Conservation (phyloP, 768 basidiomycete genomes). For the Leccinum aurantiacum region DNA sequence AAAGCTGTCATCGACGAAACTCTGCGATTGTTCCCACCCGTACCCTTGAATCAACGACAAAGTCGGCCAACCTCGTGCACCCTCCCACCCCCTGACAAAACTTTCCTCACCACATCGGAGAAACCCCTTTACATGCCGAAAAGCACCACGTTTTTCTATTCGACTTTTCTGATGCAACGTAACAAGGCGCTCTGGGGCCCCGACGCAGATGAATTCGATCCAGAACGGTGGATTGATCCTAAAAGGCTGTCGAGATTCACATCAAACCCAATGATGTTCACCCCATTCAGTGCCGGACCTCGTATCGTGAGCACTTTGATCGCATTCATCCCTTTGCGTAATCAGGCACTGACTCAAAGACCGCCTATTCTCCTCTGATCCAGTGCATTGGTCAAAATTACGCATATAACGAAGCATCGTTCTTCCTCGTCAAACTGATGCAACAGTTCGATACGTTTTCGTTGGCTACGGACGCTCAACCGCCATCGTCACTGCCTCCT, state of each 20-base stretch:
- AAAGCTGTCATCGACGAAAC: constrained; percentile 80
- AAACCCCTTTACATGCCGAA: constrained; percentile 60
- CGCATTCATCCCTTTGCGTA: constrained; percentile 2
- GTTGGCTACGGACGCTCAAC: constrained; percentile 61
- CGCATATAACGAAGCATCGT: constrained; percentile 75
- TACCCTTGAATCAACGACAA: constrained; percentile 71
- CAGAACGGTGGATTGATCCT: constrained; percentile 73
- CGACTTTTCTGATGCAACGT: constrained; percentile 65
- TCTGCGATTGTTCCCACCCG: constrained; percentile 75
- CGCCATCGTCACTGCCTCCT: constrained; percentile 61
- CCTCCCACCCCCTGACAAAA: constrained; percentile 51
- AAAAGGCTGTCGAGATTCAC: constrained; percentile 49
- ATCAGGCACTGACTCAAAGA: constrained; percentile 9
- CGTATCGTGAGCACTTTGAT: constrained; percentile 40
- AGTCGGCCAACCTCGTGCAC: constrained; percentile 47
- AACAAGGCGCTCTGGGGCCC: constrained; percentile 69
- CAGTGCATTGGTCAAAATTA: constrained; percentile 75
- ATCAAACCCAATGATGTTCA: constrained; percentile 65
- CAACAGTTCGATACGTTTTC: constrained; percentile 63
- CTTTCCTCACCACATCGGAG: constrained; percentile 38
- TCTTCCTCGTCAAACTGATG: constrained; percentile 64
- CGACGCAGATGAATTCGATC: constrained; percentile 76
- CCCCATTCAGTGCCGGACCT: constrained; percentile 75
- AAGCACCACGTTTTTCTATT: constrained; percentile 55
- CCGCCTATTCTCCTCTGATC: constrained; percentile 13